phyloP scores from a whole-genome alignment of 768 basidiomycete species.

The Trametes cubensis region DNA sequence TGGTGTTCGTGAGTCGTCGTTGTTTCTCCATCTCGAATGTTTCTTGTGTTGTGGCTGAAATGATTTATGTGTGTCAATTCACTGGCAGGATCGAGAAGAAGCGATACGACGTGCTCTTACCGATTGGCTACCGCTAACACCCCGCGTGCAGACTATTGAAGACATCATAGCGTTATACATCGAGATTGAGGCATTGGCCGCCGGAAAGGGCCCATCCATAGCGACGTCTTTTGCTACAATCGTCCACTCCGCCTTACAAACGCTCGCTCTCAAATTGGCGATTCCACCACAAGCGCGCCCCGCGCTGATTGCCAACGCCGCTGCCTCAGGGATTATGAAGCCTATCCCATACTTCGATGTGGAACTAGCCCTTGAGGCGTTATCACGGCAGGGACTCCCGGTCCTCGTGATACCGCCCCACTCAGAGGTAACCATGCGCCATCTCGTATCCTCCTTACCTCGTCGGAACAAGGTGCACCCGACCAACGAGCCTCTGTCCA shows the following conservation, averaged over 20 bases:
- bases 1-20: no score
- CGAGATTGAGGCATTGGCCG: neutral
- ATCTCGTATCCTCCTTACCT: neutral
- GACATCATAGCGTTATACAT: neutral
- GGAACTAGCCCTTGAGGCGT: neutral
- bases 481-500: neutral
- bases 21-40: no score
- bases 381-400: neutral
- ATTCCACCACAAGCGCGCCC: neutral
- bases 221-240: neutral
- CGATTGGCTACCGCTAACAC: no score
- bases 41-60: no score
- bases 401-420: neutral
- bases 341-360: neutral
- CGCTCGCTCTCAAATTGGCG: neutral
- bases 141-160: neutral
- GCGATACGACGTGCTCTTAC: no score
- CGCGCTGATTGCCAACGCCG: neutral
- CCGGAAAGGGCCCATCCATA: neutral
- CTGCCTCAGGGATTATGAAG: neutral
- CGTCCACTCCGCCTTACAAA: neutral
- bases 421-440: neutral
- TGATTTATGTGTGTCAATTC: no score
- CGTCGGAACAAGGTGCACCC: no score
- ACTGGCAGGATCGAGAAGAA: no score